Evolutionary conservation across 2,329 filamentous ascomycete genomes (phyloP), one percentile per base, ranked within the genome.

Genomic region (Scedosporium aurantiacum): DNA sequence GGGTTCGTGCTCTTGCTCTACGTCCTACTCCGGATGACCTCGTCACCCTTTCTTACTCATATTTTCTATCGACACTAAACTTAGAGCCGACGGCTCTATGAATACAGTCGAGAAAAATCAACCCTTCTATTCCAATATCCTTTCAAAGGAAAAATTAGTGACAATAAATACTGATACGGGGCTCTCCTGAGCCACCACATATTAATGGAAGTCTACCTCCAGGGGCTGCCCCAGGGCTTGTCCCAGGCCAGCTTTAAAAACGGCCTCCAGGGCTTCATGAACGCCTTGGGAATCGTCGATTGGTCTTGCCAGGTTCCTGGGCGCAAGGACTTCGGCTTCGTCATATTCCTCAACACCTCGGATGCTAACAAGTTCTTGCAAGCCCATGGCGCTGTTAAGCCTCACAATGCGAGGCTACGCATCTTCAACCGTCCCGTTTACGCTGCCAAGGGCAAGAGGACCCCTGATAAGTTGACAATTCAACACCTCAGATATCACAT

Each of bases 121-220:
- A n/a, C n/a, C 10, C 32, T 4, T 1, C 32, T 1, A 14, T 37
- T 37, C 10, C 10, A 3, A 14, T 37, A 37, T 37, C 28, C 4
- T 28, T 28, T 28, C 28, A 28, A 28, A 37, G 32, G 12, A 37
- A 32, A 37, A 37, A n/a, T n/a, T 37, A 37, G 32, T 37, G 32
- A 37, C 32, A 37, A 37, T 37, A 37, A 12, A 37, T 14, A 37
- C 32, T 37, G 32, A 37, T 41, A 7, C 27, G 18, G 6, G 5
- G 16, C 58, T 25, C 12, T 25, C 57, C 57, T 23, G n/a, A 12
- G 16, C 10, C 3, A 41, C 4, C 40, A 40, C 21, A 7, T 27
- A 10, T 5, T 43, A 27, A 82, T 83, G 75, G 79, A 82, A 63
- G 73, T 79, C 10, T 76, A 75, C 41, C 66, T 82, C 37, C 64